phyloP scores from a whole-genome alignment of 2,329 filamentous ascomycete genomes.

The Xylaria sp. region DNA sequence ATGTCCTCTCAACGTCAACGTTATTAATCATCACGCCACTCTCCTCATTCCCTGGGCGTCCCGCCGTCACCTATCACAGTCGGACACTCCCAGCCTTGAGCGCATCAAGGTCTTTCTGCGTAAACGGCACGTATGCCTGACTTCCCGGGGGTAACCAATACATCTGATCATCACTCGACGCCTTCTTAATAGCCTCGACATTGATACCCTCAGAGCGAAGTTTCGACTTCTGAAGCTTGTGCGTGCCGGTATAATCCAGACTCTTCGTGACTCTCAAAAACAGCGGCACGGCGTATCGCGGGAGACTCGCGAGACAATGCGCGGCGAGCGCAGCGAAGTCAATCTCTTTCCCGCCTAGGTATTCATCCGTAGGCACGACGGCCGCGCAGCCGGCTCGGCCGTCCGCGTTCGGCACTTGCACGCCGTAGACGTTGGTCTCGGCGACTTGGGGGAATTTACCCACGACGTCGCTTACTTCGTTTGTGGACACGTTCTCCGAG shows the following conservation, averaged over 20 bases:
- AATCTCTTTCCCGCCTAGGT: constrained; percentile 42
- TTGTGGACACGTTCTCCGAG: constrained; percentile 59
- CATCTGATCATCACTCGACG: constrained; percentile 49
- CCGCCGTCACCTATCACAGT: constrained; percentile 27
- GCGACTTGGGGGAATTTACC: constrained; percentile 54
- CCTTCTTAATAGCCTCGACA: constrained; percentile 50
- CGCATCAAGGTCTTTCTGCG: constrained; percentile 51
- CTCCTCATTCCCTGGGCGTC: not conserved
- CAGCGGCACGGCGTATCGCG: constrained; percentile 58
- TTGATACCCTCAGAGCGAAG: constrained; percentile 58
- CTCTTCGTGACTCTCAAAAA: constrained; percentile 55
- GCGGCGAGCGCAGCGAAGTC: constrained; percentile 51
- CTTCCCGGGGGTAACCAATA: constrained; percentile 55
- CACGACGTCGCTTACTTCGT: constrained; percentile 56
- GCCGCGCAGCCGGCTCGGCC: constrained; percentile 57
- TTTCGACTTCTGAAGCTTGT: constrained; percentile 58
- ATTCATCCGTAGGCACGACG: constrained; percentile 52
- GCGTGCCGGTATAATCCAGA: constrained; percentile 58
- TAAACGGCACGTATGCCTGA: constrained; percentile 53
- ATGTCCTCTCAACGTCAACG: not conserved
- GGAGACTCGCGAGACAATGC: constrained; percentile 54
- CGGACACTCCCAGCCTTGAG: constrained; percentile 45
- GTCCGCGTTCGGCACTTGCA: constrained; percentile 56
- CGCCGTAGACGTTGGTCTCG: constrained; percentile 58
- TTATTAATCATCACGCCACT: not conserved